A percentile compares a stretch with the other conserved stretches of the same genome.
Conservation (phyloP, 768 basidiomycete species). For the Boletus vermiculosoides region DNA sequence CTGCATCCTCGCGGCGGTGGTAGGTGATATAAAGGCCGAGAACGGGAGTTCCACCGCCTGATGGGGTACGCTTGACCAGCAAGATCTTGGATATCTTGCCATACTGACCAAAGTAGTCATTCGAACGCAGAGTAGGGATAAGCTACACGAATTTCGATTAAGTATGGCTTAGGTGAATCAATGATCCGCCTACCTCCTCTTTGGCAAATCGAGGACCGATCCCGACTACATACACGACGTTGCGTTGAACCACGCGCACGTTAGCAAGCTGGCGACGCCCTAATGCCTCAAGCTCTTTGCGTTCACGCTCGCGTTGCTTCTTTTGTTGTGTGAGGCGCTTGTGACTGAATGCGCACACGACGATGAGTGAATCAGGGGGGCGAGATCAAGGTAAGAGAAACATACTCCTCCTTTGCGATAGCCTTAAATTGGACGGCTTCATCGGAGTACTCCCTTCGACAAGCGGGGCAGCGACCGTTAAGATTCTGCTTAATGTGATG, state of each 20-base stretch:
- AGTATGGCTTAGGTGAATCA: neutral
- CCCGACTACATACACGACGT: conserved; percentile 94
- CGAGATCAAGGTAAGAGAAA: conserved; percentile 16
- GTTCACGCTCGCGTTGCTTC: conserved; percentile 90
- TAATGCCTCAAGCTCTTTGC: conserved; percentile 88
- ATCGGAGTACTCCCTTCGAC: conserved; percentile 89
- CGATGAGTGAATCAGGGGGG: conserved; percentile 15
- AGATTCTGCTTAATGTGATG: conserved; percentile 97
- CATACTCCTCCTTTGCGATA: conserved; percentile 93
- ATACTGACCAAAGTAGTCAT: conserved; percentile 98
- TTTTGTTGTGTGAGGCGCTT: conserved; percentile 95
- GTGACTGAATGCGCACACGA: conserved; percentile 52
- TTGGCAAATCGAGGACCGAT: conserved; percentile 92
- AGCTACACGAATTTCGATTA: conserved; percentile 46
- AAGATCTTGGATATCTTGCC: conserved; percentile 97
- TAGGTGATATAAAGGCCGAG: conserved; percentile 98
- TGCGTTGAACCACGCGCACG: conserved; percentile 94
- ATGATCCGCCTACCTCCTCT: conserved; percentile 72
- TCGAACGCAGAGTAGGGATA: conserved; percentile 87
- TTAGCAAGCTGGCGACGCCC: conserved; percentile 86
- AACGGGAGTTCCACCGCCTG: conserved; percentile 68
- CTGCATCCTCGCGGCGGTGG: conserved; percentile 90
- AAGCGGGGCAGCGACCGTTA: conserved; percentile 96
- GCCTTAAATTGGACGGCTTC: conserved; percentile 94
- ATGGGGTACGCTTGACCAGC: conserved; percentile 82